phyloP scores from a whole-genome alignment of 75 land plant species.

The Gnetum montanum region DNA sequence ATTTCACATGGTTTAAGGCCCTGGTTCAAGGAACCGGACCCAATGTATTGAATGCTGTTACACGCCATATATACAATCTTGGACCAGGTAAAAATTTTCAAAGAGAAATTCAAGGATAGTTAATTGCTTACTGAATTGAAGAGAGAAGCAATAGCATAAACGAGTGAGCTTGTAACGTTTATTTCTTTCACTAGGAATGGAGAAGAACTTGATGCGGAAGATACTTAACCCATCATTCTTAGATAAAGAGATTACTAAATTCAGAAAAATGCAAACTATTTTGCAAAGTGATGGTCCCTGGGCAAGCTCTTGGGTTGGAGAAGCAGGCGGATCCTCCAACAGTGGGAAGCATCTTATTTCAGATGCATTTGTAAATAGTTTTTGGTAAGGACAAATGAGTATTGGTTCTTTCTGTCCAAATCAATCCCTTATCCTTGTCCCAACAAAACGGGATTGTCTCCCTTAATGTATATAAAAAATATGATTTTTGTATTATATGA shows the following conservation, averaged over 20 bases:
- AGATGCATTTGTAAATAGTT: slow-evolving; percentile 64
- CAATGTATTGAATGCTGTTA: slow-evolving; percentile 41
- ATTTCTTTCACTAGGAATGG: slow-evolving; percentile 51
- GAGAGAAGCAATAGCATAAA: too few species aligned
- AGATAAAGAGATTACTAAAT: slow-evolving; percentile 27
- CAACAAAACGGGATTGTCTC: too few species aligned
- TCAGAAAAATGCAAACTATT: slow-evolving; percentile 12
- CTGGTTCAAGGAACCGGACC: slow-evolving; percentile 70
- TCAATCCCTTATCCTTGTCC: too few species aligned
- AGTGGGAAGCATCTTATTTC: slow-evolving; percentile 69
- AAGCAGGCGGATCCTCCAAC: slow-evolving; percentile 92
- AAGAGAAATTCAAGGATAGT: background rate
- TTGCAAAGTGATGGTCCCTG: slow-evolving; percentile 36
- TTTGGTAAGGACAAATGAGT: slow-evolving; percentile 80
- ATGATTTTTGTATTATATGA: too few species aligned
- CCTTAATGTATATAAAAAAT: too few species aligned
- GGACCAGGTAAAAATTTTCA: slow-evolving; percentile 58
- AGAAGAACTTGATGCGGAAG: slow-evolving; percentile 36
- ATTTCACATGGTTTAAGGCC: slow-evolving; percentile 39
- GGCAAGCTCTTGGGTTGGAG: slow-evolving; percentile 81
- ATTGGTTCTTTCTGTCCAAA: too few species aligned
- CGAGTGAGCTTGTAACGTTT: background rate
- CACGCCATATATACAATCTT: slow-evolving; percentile 86
- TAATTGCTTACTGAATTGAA: too few species aligned
- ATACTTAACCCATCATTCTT: slow-evolving; percentile 51